Evolutionary conservation across 2,329 filamentous ascomycete genomes (phyloP), one percentile per base, ranked within the genome.

Genomic region (Pseudocercospora eumusae): DNA sequence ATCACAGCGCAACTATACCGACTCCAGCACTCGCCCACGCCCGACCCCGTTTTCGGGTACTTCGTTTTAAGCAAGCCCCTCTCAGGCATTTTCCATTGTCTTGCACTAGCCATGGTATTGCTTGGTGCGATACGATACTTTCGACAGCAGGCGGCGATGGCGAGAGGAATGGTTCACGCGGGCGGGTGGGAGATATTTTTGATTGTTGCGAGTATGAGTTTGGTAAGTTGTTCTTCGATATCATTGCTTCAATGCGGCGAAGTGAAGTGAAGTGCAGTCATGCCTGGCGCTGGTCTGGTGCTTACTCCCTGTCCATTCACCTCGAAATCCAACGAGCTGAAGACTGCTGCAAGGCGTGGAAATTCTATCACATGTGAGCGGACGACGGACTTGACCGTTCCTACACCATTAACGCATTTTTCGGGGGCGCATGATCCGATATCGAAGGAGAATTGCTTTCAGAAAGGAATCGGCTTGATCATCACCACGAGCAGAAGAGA

Each of bases 1-100:
- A 69, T 85, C 2, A 82, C 88, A 27, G 85, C 88, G 0, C 89
- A 92, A 70, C 81, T 92, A 7, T 90, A 90, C 68, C 80, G 83
- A 20, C 78, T 88, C 3, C 82, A 88, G 69, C 79, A 85, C 28
- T 72, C 79, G 25, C 70, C 78, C 8, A 69, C 75, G 15, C 77
- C 76, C 0, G 68, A 77, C 40, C 74, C 75, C 2, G 74, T 77
- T 10, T 82, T 89, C 61, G 85, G 85, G 0, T 91, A 86, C 71
- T 84, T 80, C 62, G 75, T 81, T 10, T 76, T 89, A 2, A 87
- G 87, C 2, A 82, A 83, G 59, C 87, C 88, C 0, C 74, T 92
- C 4, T 75, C 80, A 3, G 79, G 76, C 10, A 73, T 80, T 5
- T 81, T 82, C 57, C 82, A 85, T 42, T 71, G 62, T 42, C 74